Percentiles rank a stretch among this genome's conserved stretches.
Conservation (phyloP, 2,329 filamentous ascomycete species). For the Graphilbum fragrans region DNA sequence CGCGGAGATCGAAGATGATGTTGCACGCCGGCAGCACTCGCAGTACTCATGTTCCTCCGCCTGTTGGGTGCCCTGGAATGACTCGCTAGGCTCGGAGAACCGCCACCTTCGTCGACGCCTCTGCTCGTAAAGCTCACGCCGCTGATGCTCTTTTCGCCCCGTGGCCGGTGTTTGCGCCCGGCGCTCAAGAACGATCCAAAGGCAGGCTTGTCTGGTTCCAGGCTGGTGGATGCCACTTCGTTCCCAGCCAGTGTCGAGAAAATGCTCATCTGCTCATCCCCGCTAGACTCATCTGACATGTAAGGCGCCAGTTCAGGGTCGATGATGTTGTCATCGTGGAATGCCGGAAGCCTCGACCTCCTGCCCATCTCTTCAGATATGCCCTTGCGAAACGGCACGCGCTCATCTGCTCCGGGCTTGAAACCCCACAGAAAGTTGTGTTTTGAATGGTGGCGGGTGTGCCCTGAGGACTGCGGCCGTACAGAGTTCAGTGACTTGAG, state of each 20-base stretch:
- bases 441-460: slow-evolving; percentile 79
- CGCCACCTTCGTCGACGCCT: slow-evolving; percentile 52
- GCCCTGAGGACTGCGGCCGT: slow-evolving; percentile 64
- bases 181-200: slow-evolving; percentile 62
- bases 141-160: slow-evolving; percentile 66
- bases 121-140: slow-evolving; percentile 58
- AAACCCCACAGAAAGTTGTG: slow-evolving; percentile 71
- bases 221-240: slow-evolving; percentile 49
- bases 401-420: slow-evolving; percentile 61
- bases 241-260: slow-evolving; percentile 63
- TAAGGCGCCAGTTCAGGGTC: slow-evolving; percentile 92
- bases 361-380: slow-evolving; percentile 52
- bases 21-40: slow-evolving; percentile 46
- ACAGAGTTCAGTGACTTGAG: slow-evolving; percentile 59
- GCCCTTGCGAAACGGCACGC: slow-evolving; percentile 75
- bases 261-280: slow-evolving; percentile 81
- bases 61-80: slow-evolving; percentile 49
- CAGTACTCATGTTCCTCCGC: slow-evolving; percentile 72
- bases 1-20: slow-evolving; percentile 64
- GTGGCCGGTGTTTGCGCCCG: slow-evolving; percentile 61
- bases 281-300: slow-evolving; percentile 91
- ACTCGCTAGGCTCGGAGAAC: slow-evolving; percentile 43
- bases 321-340: slow-evolving; percentile 97
- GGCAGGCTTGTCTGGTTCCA: slow-evolving; percentile 62
- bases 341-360: slow-evolving; percentile 67